Conservation (phyloP, 257 asterid species). For the Penstemon eatonii region DNA sequence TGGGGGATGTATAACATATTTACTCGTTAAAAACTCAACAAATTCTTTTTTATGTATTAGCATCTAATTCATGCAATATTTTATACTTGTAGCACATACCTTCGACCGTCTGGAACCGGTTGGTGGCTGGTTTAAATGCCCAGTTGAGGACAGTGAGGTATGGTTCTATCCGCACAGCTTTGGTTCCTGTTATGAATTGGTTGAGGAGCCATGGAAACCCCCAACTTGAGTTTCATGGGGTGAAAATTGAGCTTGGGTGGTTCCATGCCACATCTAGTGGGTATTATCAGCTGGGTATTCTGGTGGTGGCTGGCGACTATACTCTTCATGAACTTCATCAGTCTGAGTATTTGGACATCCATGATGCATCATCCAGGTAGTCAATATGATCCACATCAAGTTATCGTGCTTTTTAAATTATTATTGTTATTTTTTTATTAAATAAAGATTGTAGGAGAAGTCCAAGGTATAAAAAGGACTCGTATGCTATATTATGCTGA, state of each 20-base stretch:
- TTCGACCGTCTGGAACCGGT: constrained; percentile 87
- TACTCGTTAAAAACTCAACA: neutral
- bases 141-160: constrained; percentile 85
- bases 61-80: constrained; percentile 32
- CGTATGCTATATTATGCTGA: constrained; percentile 3
- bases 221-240: constrained; percentile 93
- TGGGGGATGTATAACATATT: neutral
- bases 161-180: constrained; percentile 65
- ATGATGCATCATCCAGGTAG: constrained; percentile 69
- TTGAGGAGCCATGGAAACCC: constrained; percentile 79
- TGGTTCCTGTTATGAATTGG: constrained; percentile 76
- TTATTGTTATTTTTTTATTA: too few species aligned
- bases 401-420: constrained; percentile 16
- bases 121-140: constrained; percentile 90
- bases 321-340: constrained; percentile 61
- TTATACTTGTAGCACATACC: constrained; percentile 76
- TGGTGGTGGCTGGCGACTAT: constrained; percentile 77
- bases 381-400: constrained; percentile 22
- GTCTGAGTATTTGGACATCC: constrained; percentile 51
- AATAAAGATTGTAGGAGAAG: constrained; percentile 8
- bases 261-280: constrained; percentile 94
- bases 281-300: constrained; percentile 83
- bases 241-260: constrained; percentile 91
- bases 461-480: neutral
- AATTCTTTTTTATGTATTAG: constrained; percentile 11